Percentiles rank a stretch among this genome's conserved stretches.
Evolutionary conservation across 192 early-diverging fungal genomes (phyloP).

Genomic region (Podila minutissima): DNA sequence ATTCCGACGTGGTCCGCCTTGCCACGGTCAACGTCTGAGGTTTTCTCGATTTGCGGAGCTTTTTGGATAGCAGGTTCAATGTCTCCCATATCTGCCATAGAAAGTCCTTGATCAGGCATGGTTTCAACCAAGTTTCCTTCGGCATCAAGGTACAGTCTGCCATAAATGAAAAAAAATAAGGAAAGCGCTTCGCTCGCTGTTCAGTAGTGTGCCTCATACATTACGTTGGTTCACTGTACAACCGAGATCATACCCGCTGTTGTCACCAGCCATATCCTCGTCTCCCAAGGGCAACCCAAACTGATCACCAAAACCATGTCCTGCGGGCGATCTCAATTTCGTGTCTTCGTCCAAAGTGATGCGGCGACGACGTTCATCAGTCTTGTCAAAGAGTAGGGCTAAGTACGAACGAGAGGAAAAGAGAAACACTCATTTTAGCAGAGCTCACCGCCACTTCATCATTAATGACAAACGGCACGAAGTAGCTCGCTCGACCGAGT

Average conservation of each 20-base stretch:
- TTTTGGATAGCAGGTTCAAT: no score
- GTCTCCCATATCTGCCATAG: no score
- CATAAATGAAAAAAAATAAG: background rate
- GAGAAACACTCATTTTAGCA: background rate
- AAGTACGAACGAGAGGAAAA: background rate
- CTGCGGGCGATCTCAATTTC: background rate
- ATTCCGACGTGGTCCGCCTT: no score
- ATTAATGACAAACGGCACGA: no score
- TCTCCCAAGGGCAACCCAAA: background rate
- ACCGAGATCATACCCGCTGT: slow-evolving; percentile 12
- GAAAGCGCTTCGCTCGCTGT: background rate
- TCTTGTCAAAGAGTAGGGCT: background rate
- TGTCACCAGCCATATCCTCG: slow-evolving; percentile 18
- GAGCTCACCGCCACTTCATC: background rate
- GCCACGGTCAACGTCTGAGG: no score
- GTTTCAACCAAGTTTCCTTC: slow-evolving; percentile 31
- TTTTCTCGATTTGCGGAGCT: no score
- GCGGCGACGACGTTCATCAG: slow-evolving; percentile 11
- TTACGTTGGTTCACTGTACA: background rate
- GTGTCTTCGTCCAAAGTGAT: slow-evolving; percentile 29
- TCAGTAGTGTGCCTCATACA: background rate
- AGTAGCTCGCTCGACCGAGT: background rate
- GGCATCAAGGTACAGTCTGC: slow-evolving; percentile 29
- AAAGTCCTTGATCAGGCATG: background rate
- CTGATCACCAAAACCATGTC: background rate